Percentiles rank a stretch among this genome's conserved stretches.
These are phyloP conservation scores for Didymella lethalis DNA, from an alignment of 2,329 filamentous ascomycete genomes.

Conservation along the genomic window DNA sequence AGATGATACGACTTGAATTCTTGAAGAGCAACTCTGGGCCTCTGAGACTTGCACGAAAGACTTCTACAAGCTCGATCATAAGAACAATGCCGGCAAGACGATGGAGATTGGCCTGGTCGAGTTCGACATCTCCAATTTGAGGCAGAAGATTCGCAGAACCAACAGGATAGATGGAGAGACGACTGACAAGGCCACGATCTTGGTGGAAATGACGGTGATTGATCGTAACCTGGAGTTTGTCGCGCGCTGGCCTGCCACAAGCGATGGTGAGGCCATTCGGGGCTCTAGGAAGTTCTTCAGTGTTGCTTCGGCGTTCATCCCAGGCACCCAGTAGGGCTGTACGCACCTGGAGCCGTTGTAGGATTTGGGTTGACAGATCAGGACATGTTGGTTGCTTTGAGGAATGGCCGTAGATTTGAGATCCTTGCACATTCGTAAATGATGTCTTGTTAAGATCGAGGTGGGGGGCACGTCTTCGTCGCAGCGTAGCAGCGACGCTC, in stretches of 20 bases:
- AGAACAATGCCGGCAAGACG: constrained; percentile 20
- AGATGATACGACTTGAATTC: constrained; percentile 5
- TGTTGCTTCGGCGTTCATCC: constrained; percentile 17
- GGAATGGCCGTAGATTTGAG: not conserved
- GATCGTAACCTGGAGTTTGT: constrained; percentile 27
- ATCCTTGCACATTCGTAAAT: not conserved
- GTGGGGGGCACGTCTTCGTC: too few relatives aligned
- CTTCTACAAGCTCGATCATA: constrained; percentile 16
- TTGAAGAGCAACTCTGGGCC: constrained; percentile 17
- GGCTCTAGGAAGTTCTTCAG: constrained; percentile 15
- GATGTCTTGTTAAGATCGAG: not conserved
- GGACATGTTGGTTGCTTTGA: not conserved
- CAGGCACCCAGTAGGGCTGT: constrained; percentile 15
- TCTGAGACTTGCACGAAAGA: constrained; percentile 25
- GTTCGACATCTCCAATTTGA: constrained; percentile 22
- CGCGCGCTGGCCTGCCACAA: constrained; percentile 16
- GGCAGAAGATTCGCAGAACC: not conserved
- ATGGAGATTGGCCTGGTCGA: constrained; percentile 19
- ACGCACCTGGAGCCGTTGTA: not conserved
- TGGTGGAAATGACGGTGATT: constrained; percentile 26
- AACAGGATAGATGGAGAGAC: not conserved
- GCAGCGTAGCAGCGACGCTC: too few relatives aligned
- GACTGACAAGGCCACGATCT: constrained; percentile 5
- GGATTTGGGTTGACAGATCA: not conserved
- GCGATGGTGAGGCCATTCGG: constrained; percentile 9